Evolutionary conservation across 2,329 filamentous ascomycete species (phyloP).

Genomic region (Orbilia brochopaga): DNA sequence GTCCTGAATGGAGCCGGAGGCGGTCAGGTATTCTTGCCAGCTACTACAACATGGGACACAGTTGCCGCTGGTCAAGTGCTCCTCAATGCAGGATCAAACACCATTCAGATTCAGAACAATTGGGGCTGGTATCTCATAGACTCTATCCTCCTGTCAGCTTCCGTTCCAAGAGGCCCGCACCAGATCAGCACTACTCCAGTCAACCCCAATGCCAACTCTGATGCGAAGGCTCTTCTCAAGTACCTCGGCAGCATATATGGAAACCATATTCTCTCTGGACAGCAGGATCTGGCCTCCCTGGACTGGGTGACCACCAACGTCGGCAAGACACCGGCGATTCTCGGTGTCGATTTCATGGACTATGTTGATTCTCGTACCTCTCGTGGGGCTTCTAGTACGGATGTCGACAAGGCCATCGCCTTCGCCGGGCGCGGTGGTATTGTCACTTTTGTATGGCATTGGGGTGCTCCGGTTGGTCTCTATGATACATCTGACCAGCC

Average conservation of each 20-base stretch:
- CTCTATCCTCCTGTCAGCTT: conserved; percentile 59
- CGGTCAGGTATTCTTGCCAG: conserved; percentile 59
- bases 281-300: conserved; percentile 60
- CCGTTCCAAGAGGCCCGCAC: conserved; percentile 58
- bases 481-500: conserved; percentile 60
- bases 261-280: conserved; percentile 62
- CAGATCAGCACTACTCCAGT: conserved; percentile 58
- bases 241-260: conserved; percentile 61
- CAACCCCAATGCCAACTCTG: conserved; percentile 53
- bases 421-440: conserved; percentile 61
- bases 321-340: conserved; percentile 62
- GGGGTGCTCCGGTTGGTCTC: conserved; percentile 58
- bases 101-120: conserved; percentile 61
- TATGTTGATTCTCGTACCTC: conserved; percentile 62
- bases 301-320: conserved; percentile 61
- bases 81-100: conserved; percentile 60
- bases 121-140: conserved; percentile 64
- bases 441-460: conserved; percentile 62
- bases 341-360: conserved; percentile 62
- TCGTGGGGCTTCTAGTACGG: conserved; percentile 58
- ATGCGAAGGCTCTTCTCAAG: conserved; percentile 57
- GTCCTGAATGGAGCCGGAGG: conserved; percentile 60
- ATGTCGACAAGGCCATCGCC: conserved; percentile 62
- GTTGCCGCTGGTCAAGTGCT: conserved; percentile 61
- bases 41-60: conserved; percentile 58